Evolutionary conservation across 2,329 filamentous ascomycete genomes (phyloP), one percentile per base, ranked within the genome.

Genomic region (Talaromyces funiculosus): DNA sequence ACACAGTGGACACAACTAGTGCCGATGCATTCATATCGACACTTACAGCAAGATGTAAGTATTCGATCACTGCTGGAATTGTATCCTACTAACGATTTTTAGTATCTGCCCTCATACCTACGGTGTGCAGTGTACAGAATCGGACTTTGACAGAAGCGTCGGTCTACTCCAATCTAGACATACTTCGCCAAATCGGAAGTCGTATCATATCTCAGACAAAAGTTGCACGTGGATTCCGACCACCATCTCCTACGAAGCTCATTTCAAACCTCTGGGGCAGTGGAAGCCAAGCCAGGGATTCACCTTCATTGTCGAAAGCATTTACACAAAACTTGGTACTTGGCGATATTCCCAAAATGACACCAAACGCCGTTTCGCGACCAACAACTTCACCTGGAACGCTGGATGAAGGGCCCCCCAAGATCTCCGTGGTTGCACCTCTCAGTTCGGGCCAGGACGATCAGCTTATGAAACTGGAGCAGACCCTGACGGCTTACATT

Each of bases 161-260:
- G 63, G 82, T 96, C 3, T 86, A 86, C 10, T 90, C 89, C 65
- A 89, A 96, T 69, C 86, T 86, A 49, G 91, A 91, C 63, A 85
- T 90, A 2, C 79, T 96, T 29, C 87, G 87, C 35, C 85, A 86
- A 3, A 77, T 96, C 24, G 83, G 82, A 51, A 79, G 90, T 42
- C 79, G 84, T 20, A 79, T 84, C 33, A 83, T 87, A 42, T 81
- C 83, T 0, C 85, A 87, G 68, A 89, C 85, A 71, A 83, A 85
- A 10, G 71, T 68, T 26, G 69, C 73, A 38, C 83, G 83, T 59
- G 86, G 86, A 0, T 90, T 90, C 69, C 82, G 93, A 9, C 86
- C 86, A 4, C 84, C 88, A n/a, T 97, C 92, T 0, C 92, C 93
- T 0, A 90, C 95, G 53, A 97, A 97, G 72, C 82, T 96, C 69